phyloP scores from a whole-genome alignment of 2,329 filamentous ascomycete genomes.

The Nigrospora sphaerica region DNA sequence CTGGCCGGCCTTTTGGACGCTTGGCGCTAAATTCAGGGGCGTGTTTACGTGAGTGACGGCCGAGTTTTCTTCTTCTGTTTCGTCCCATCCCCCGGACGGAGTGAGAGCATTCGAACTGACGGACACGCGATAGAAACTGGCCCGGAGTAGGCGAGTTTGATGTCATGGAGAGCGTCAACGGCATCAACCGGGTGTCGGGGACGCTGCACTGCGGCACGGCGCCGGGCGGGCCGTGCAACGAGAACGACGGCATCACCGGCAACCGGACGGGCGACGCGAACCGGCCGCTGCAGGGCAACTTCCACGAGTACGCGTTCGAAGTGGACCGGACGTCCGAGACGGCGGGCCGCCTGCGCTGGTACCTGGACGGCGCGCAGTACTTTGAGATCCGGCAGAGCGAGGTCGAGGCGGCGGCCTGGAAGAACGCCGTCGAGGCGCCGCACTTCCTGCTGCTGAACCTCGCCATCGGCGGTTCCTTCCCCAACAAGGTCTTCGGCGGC shows the following conservation, averaged over 20 bases:
- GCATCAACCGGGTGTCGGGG: conserved; percentile 34
- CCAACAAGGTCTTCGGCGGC: neutral
- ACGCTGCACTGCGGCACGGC: conserved; percentile 38
- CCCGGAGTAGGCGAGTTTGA: conserved; percentile 44
- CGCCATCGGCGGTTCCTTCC: neutral
- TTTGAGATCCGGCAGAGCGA: neutral
- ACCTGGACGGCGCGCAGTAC: neutral
- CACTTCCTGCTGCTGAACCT: neutral
- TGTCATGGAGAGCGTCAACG: conserved; percentile 42
- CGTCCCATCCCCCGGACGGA: too few species aligned
- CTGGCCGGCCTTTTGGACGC: conserved; percentile 49
- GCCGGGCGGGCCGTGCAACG: conserved; percentile 40
- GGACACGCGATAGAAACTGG: conserved; percentile 22
- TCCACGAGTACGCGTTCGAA: neutral
- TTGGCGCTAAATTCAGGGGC: conserved; percentile 36
- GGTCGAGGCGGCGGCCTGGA: neutral
- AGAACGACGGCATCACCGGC: conserved; percentile 25
- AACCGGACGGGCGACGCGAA: conserved; percentile 1
- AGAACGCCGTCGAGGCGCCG: neutral
- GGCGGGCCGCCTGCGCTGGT: neutral
- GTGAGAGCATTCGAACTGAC: too few species aligned
- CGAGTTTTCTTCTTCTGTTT: too few species aligned
- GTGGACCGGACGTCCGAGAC: neutral
- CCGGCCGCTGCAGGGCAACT: conserved; percentile 6
- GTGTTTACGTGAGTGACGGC: conserved; percentile 15